These are phyloP conservation scores for Fusarium abutilonis DNA, from an alignment of 2,329 filamentous ascomycete species.

Conservation along the genomic window DNA sequence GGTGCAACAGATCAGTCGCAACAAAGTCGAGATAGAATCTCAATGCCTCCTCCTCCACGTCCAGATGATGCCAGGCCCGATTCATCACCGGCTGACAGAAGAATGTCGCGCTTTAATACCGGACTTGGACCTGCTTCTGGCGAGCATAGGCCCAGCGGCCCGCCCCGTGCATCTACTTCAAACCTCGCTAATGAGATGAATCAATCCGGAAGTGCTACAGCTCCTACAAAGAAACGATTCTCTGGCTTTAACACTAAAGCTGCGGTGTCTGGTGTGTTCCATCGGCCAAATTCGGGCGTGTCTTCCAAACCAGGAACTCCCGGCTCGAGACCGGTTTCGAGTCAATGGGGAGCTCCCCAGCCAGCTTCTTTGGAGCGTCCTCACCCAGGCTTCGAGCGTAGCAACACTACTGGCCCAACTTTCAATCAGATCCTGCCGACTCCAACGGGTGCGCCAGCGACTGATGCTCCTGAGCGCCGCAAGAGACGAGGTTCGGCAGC, in stretches of 20 bases:
- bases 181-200: constrained; percentile 36
- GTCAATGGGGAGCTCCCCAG: constrained; percentile 28
- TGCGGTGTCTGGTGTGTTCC: constrained; percentile 46
- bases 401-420: constrained; percentile 39
- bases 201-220: constrained; percentile 16
- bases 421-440: constrained; percentile 29
- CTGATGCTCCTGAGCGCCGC: constrained; percentile 34
- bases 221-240: constrained; percentile 56
- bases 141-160: constrained; percentile 28
- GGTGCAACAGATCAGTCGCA: constrained; percentile 25
- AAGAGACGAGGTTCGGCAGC: constrained; percentile 47
- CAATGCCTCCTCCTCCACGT: constrained; percentile 31
- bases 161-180: constrained; percentile 40
- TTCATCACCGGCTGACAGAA: constrained; percentile 49
- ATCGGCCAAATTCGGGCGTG: constrained; percentile 36
- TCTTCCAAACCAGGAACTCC: constrained; percentile 35
- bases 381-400: constrained; percentile 33
- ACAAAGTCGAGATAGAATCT: constrained; percentile 27
- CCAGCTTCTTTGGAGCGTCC: constrained; percentile 27
- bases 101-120: constrained; percentile 52
- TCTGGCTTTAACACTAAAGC: constrained; percentile 52
- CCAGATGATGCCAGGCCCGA: constrained; percentile 31
- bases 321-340: constrained; percentile 27
- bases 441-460: constrained; percentile 4
- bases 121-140: constrained; percentile 36